Evolutionary conservation across 2,329 filamentous ascomycete species (phyloP).

Genomic region (Colletotrichum acutatum): DNA sequence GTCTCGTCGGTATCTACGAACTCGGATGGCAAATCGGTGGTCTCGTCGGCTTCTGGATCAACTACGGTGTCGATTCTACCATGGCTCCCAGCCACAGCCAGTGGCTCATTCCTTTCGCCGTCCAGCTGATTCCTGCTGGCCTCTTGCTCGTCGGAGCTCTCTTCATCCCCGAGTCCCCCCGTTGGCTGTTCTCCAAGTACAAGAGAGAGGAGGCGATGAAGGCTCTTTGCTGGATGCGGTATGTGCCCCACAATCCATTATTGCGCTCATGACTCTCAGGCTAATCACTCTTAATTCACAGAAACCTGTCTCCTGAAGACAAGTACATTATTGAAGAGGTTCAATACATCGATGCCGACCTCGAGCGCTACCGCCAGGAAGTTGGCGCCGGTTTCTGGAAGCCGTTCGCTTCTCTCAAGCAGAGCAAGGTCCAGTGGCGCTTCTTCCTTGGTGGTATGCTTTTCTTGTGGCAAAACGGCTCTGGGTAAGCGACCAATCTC

Average conservation of each 20-base stretch:
- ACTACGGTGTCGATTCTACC: slow-evolving; percentile 69
- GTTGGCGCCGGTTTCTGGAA: slow-evolving; percentile 81
- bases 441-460: slow-evolving; percentile 79
- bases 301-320: slow-evolving; percentile 63
- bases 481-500: slow-evolving; percentile 32
- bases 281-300: slow-evolving; percentile 44
- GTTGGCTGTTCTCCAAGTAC: slow-evolving; percentile 75
- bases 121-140: slow-evolving; percentile 75
- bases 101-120: slow-evolving; percentile 73
- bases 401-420: slow-evolving; percentile 69
- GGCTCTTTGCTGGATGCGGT: slow-evolving; percentile 70
- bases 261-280: not conserved
- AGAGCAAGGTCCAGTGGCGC: slow-evolving; percentile 72
- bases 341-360: slow-evolving; percentile 74
- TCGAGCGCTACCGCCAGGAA: slow-evolving; percentile 70
- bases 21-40: slow-evolving; percentile 73
- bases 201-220: slow-evolving; percentile 67
- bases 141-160: slow-evolving; percentile 68
- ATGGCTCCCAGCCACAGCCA: slow-evolving; percentile 59
- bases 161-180: slow-evolving; percentile 73
- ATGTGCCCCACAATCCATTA: not conserved
- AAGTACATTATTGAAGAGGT: slow-evolving; percentile 80
- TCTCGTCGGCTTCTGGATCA: slow-evolving; percentile 71
- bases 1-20: slow-evolving; percentile 75
- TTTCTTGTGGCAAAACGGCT: slow-evolving; percentile 84